Percentiles rank a stretch among this genome's conserved stretches.
Conservation (phyloP, 768 basidiomycete genomes). For the Symmetrospora coprosmae region DNA sequence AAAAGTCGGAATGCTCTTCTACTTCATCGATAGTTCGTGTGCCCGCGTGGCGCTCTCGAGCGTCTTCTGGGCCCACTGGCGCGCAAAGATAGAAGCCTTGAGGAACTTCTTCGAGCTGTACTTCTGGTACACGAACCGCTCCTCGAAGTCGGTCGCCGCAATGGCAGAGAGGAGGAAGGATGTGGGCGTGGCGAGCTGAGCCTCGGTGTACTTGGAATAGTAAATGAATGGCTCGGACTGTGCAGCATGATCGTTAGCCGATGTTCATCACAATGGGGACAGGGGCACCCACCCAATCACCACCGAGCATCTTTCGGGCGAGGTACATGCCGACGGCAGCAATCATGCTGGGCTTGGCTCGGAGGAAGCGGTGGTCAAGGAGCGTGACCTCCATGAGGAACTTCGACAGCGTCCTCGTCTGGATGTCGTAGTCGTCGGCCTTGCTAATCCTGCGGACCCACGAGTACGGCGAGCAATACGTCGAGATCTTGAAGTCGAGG, state of each 20-base stretch:
- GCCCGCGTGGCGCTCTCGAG: constrained; percentile 16
- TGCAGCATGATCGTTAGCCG: constrained; percentile 9
- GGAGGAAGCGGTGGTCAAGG: constrained; percentile 78
- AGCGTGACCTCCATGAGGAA: constrained; percentile 93
- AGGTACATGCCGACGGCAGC: constrained; percentile 97
- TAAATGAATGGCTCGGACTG: constrained; percentile 82
- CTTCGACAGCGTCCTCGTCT: constrained; percentile 91
- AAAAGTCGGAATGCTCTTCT: neutral
- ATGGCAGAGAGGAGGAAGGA: constrained; percentile 70
- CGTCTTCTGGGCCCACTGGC: constrained; percentile 40
- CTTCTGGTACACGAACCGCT: constrained; percentile 82
- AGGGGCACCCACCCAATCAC: constrained; percentile 70
- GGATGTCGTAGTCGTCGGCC: constrained; percentile 96
- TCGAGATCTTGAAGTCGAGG: constrained; percentile 84
- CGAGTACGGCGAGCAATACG: constrained; percentile 97
- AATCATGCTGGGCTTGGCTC: constrained; percentile 80
- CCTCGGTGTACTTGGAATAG: constrained; percentile 82
- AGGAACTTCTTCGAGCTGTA: constrained; percentile 92
- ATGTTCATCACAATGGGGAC: constrained; percentile 25
- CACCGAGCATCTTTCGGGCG: constrained; percentile 80
- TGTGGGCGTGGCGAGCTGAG: constrained; percentile 69
- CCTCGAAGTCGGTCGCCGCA: constrained; percentile 60
- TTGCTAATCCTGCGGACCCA: constrained; percentile 99
- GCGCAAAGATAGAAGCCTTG: constrained; percentile 48
- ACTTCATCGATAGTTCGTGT: constrained; percentile 16